Conservation (phyloP, 257 asterid species). For the Linaria vulgaris region DNA sequence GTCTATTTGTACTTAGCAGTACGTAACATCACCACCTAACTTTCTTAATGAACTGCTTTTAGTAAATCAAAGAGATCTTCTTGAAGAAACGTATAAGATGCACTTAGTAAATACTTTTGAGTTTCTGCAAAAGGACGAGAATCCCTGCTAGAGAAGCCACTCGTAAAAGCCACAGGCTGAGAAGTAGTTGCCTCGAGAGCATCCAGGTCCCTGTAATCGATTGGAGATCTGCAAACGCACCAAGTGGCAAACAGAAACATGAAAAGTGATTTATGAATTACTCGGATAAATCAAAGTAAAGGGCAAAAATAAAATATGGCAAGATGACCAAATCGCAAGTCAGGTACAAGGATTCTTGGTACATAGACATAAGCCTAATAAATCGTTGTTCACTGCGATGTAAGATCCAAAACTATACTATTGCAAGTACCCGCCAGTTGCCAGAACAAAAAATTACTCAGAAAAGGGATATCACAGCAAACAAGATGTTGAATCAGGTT, state of each 20-base stretch:
- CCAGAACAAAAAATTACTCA: no score
- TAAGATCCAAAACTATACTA: conserved; percentile 5
- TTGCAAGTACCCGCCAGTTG: neutral
- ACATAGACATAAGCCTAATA: neutral
- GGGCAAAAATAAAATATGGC: neutral
- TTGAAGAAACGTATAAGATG: conserved; percentile 21
- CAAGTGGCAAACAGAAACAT: conserved; percentile 20
- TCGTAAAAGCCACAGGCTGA: conserved; percentile 33
- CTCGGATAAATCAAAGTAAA: conserved; percentile 16
- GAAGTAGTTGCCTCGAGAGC: conserved; percentile 45
- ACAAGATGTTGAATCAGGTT: conserved; percentile 2
- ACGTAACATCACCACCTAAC: conserved; percentile 14
- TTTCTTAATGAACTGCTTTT: conserved; percentile 5
- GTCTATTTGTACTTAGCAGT: neutral
- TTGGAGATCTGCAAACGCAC: conserved; percentile 37
- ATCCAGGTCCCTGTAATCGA: conserved; percentile 58
- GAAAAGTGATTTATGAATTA: neutral
- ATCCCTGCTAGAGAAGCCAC: conserved; percentile 34
- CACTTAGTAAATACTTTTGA: conserved; percentile 30
- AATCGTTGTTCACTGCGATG: neutral
- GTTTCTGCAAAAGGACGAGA: conserved; percentile 30
- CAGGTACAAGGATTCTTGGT: conserved; percentile 10
- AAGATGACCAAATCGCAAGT: conserved; percentile 1
- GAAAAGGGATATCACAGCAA: neutral
- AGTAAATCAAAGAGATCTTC: conserved; percentile 16